Percentiles rank a stretch among this genome's conserved stretches.
Conservation (phyloP, 495 filamentous ascomycete genomes). For the Hyaloscypha hepaticicola region DNA sequence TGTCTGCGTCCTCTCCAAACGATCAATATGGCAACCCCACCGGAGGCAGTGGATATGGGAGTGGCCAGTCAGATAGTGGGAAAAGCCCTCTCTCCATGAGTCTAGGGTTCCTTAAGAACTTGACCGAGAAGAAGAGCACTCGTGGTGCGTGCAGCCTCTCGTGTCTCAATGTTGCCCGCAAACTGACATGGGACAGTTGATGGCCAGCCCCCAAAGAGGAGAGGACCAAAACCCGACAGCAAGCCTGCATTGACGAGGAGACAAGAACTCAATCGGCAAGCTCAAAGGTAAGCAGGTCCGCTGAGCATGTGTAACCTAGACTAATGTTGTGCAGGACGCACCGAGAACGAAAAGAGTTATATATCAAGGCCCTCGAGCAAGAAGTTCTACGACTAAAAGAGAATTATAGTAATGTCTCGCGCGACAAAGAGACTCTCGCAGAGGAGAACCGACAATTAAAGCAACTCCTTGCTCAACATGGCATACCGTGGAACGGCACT, state of each 20-base stretch:
- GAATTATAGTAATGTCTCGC: slow-evolving; percentile 57
- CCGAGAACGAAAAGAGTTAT: slow-evolving; percentile 93
- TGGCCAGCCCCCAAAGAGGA: slow-evolving; percentile 81
- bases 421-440: slow-evolving; percentile 61
- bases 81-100: slow-evolving; percentile 56
- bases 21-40: slow-evolving; percentile 31
- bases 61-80: slow-evolving; percentile 37
- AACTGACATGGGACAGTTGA: slow-evolving; percentile 47
- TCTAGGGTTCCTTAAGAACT: slow-evolving; percentile 55
- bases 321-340: slow-evolving; percentile 61
- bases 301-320: neutral
- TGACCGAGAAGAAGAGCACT: slow-evolving; percentile 63
- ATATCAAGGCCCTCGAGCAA: slow-evolving; percentile 90
- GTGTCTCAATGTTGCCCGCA: slow-evolving; percentile 2
- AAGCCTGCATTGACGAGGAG: slow-evolving; percentile 91
- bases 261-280: slow-evolving; percentile 93
- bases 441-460: slow-evolving; percentile 80
- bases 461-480: slow-evolving; percentile 69
- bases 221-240: slow-evolving; percentile 95
- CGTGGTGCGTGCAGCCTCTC: slow-evolving; percentile 41
- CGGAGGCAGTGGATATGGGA: slow-evolving; percentile 29
- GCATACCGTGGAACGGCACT: slow-evolving; percentile 56
- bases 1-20: slow-evolving; percentile 28
- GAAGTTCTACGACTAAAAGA: slow-evolving; percentile 75
- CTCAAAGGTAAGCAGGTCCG: slow-evolving; percentile 69